Base-by-base conservation (phyloP, 805 yeast genomes). In the Wickerhamiella cacticola region DNA sequence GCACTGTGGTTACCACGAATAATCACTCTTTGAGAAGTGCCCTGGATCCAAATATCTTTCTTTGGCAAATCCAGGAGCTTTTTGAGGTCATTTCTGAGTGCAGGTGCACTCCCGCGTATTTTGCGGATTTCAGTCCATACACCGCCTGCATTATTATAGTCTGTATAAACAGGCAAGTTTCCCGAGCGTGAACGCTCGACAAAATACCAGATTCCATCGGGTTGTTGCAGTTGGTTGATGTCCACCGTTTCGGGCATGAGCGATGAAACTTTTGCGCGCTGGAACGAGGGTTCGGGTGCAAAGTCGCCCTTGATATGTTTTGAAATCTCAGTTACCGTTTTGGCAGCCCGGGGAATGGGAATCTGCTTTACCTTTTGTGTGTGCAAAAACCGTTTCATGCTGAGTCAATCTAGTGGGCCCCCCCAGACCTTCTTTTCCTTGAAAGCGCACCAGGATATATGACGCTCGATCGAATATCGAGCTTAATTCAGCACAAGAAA, bases 91-190 rank as follows among this genome's bases (percentile, higher is more conserved):
- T 74, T 68, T 61, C 82, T 79, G 49, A 87, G 69, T 50, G 74
- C 79, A 5, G 70, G 62, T 12, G 78, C 68, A 61, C 82, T 79
- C 5, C 96, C 96, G 50, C 71, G 66, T 45, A 86, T 71, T 51
- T 76, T 75, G 60, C 82, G 78, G 23, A 86, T 70, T 59, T 84
- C 87, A 0, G 96, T 86, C 56, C 74, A 73, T n/a, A 71, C 65
- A 12, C 69, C 68, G 51, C 77, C 79, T 21, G 78, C 75, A 51
- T 76, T 75, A 60, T 78, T 83, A 52, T 70, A 63, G 52, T 82
- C 85, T 46, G 74, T 69, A 65, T 86, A 86, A 1, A 86, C 82
- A n/a, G 95, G 95, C 60, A 87, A 69, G 59, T 81, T 78, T 3
- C 89, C 86, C 7, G 49, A 39, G 25, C 58, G 46, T 8, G 58